Evolutionary conservation across 495 filamentous ascomycete species (phyloP), one percentile per base, ranked within the genome.

Genomic region (Lasiosphaeriaceae sp.): DNA sequence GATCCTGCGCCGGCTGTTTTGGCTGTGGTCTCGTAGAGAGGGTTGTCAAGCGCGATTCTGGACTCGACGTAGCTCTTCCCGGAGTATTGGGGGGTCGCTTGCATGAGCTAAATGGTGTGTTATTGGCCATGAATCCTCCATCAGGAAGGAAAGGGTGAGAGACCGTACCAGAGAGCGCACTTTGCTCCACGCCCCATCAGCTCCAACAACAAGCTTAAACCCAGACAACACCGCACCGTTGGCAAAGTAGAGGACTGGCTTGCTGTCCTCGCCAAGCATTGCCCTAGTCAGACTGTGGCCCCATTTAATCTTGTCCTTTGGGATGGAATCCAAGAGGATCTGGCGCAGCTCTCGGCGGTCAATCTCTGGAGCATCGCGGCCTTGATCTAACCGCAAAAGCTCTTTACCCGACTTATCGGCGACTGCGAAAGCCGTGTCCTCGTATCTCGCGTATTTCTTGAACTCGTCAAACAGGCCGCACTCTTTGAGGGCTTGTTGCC

Each of bases 401-500:
- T 50, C 47, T 17, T 60, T 59, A 3, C 60, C 62, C 23, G 50
- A 47, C 51, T 68, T 61, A 54, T 74, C 68, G 22, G 55, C 50
- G 20, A 70, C 16, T 11, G 56, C 34, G 24, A 69, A 50, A 7
- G 57, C 34, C 5, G 62, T 62, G 37, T 61, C 66, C 11, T 67
- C 66, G 39, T 61, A 65, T 51, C 66, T 48, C 11, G 66, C 66
- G 29, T 59, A 23, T 11, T 55, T 58, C 17, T 59, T 43, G 64
- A 85, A 86, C 50, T 79, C 66, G 4, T 74, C 68, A 41, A 64
- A 73, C 6, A 87, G 63, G 0, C 78, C 80, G 12, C 74, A 79
- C 59, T 79, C 76, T n/a, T 63, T 52, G 16, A 87, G 56, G 2
- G 82, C 84, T 20, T 61, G 71, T 29, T 83, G 78, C 0, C 83